These are phyloP conservation scores for Cicer judaicum DNA, from an alignment of 306 rosid species.

Conservation along the genomic window DNA sequence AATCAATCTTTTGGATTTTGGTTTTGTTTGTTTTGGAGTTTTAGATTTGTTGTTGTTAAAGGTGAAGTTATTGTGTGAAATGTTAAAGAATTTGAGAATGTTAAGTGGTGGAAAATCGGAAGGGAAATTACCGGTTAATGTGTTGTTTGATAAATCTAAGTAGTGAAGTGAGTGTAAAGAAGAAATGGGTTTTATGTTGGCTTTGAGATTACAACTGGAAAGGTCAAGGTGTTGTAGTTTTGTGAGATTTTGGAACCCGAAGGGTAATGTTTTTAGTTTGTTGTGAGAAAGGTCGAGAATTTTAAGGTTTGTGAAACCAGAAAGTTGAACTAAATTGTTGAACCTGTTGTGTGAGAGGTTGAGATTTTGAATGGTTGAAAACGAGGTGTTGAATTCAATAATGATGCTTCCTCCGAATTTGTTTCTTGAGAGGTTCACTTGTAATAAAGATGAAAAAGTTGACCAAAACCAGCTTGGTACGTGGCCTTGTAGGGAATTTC, in stretches of 20 bases:
- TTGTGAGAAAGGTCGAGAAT: conserved; percentile 73
- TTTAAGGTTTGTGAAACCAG: conserved; percentile 55
- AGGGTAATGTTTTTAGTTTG: conserved; percentile 52
- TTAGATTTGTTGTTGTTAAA: conserved; percentile 35
- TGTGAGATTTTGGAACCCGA: conserved; percentile 59
- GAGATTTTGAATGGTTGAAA: conserved; percentile 59
- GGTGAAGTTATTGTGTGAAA: conserved; percentile 62
- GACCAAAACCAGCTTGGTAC: conserved; percentile 76
- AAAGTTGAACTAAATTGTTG: conserved; percentile 57
- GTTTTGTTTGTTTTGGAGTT: conserved; percentile 29
- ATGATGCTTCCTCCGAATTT: conserved; percentile 64
- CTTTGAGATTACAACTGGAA: conserved; percentile 59
- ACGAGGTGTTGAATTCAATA: conserved; percentile 37
- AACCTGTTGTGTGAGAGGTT: conserved; percentile 77
- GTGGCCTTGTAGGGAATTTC: conserved; percentile 63
- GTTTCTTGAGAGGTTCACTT: conserved; percentile 67
- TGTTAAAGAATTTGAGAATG: conserved; percentile 56
- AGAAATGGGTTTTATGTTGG: conserved; percentile 60
- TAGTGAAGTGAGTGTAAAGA: conserved; percentile 55
- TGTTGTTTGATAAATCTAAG: conserved; percentile 74
- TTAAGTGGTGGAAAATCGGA: conserved; percentile 67
- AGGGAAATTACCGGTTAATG: conserved; percentile 68
- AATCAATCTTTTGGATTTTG: conserved; percentile 47
- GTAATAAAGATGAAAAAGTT: conserved; percentile 41
- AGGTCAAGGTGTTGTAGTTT: conserved; percentile 59